Evolutionary conservation across 345 rosid genomes (phyloP).

Genomic region (Adansonia digitata): DNA sequence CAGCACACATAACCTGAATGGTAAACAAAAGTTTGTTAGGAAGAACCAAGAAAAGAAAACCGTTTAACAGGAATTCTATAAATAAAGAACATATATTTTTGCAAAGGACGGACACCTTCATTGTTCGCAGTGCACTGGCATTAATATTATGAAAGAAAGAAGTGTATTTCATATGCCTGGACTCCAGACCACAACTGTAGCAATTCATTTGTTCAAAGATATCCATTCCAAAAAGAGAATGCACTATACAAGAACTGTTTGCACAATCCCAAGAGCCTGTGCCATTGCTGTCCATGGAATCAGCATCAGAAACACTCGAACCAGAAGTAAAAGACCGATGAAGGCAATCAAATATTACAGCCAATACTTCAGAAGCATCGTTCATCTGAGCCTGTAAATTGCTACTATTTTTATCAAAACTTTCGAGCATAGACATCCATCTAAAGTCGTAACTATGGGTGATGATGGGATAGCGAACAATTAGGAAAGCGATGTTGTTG

Average conservation of each 20-base stretch:
- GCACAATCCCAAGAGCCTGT: constrained; percentile 79
- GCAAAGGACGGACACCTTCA: constrained; percentile 49
- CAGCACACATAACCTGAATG: constrained; percentile 58
- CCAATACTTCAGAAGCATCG: constrained; percentile 97
- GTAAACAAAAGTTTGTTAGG: constrained; percentile 10
- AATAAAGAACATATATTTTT: no score
- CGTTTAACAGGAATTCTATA: background rate
- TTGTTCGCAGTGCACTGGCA: constrained; percentile 82
- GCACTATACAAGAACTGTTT: constrained; percentile 64
- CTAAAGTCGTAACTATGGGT: background rate
- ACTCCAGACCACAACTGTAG: constrained; percentile 68
- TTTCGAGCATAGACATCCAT: constrained; percentile 2
- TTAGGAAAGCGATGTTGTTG: background rate
- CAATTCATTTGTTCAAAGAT: constrained; percentile 79
- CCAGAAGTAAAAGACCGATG: constrained; percentile 71
- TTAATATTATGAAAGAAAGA: constrained; percentile 91
- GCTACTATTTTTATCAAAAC: constrained; percentile 12
- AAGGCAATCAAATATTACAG: constrained; percentile 83
- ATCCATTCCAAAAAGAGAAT: constrained; percentile 90
- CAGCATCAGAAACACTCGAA: constrained; percentile 53
- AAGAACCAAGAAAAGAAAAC: constrained; percentile 8
- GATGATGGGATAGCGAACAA: background rate
- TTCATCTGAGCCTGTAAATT: constrained; percentile 90
- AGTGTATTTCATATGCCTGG: constrained; percentile 82
- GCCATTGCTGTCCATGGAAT: constrained; percentile 55